Evolutionary conservation across 208 protist species (phyloP).

Genomic region (Crithidia brevicula): DNA sequence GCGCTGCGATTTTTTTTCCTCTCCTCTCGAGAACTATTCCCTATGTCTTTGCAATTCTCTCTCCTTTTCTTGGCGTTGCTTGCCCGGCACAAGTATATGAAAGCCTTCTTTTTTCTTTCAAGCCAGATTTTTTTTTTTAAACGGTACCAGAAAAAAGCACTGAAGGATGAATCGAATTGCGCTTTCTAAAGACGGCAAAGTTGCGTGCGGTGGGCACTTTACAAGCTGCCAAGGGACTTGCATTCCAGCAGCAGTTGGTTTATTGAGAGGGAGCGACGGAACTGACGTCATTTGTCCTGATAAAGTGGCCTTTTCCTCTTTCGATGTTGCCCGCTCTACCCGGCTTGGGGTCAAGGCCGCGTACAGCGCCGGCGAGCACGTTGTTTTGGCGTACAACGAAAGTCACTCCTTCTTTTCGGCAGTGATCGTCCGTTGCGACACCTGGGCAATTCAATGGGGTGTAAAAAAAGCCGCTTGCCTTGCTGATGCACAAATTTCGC

Average conservation of each 20-base stretch:
- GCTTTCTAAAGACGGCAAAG: conserved; percentile 25
- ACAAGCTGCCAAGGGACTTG: conserved; percentile 23
- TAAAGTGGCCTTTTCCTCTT: conserved; percentile 27
- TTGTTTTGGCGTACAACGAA: conserved; percentile 43
- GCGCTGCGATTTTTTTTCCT: conserved; percentile 3
- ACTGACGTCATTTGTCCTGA: background rate
- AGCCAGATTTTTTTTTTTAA: background rate
- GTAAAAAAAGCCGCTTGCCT: conserved; percentile 36
- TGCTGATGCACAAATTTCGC: conserved; percentile 19
- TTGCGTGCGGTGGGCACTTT: conserved; percentile 24
- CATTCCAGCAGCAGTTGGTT: conserved; percentile 19
- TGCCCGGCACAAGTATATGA: too few relatives aligned
- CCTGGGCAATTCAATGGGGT: conserved; percentile 79
- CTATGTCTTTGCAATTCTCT: too few relatives aligned
- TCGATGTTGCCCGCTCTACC: conserved; percentile 11
- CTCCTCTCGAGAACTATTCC: too few relatives aligned
- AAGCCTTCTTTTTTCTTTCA: background rate
- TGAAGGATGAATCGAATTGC: conserved; percentile 6
- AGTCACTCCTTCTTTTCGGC: conserved; percentile 47
- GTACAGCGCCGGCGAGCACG: conserved; percentile 51
- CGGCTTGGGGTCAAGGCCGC: conserved; percentile 1
- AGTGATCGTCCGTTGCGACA: conserved; percentile 78
- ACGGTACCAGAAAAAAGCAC: background rate
- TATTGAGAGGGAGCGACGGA: conserved; percentile 10
- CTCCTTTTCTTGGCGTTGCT: too few relatives aligned